Base-by-base conservation (phyloP, 495 filamentous ascomycete genomes). In the Lasiosphaeriaceae sp. region DNA sequence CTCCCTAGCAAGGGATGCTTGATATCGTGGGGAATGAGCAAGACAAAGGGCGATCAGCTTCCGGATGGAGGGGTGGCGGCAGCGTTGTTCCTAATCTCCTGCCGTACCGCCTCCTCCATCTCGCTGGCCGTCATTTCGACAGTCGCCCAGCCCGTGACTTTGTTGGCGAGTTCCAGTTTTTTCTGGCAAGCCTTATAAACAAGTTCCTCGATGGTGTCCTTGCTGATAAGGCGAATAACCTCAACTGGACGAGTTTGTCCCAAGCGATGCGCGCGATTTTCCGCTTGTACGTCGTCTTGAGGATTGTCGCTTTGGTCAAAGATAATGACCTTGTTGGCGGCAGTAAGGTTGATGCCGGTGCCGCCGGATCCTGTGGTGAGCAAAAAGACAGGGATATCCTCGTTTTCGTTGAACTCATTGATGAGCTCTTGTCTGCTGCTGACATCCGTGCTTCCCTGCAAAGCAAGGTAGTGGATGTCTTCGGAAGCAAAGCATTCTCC, bases 261-360 rank as follows among this genome's bases (percentile, higher is more conserved):
- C 11, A 98, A 89, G 3, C 94, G 85, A 74, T 98, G 94, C 1
- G 94, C 94, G 19, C 94, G 88, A 66, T 98, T 97, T 73, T 96
- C 92, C 0, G 94, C 94, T 69, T 98, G 94, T 1, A 94, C 81
- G 66, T 98, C 94, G 55, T 97, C 92, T 69, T 98, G 94, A 0
- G 94, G 94, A 63, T 98, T 98, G 72, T 97, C 97, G 26, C 83
- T 87, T 50, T 88, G 89, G 71, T 98, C 94, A 66, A 97, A 97
- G 65, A 98, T 93, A 69, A 98, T 83, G 57, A 98, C 92, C 76
- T 96, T 97, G 74, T 97, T 97, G 2, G 94, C 95, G 43, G 86
- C 89, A 12, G 90, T 90, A 31, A 98, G 70, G 71, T 98, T 98
- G 73, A 98, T 96, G 16, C 94, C 94, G 2, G 92, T 90, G 35